These are phyloP conservation scores for Gyrodon lividus DNA, from an alignment of 768 basidiomycete genomes.

Conservation along the genomic window DNA sequence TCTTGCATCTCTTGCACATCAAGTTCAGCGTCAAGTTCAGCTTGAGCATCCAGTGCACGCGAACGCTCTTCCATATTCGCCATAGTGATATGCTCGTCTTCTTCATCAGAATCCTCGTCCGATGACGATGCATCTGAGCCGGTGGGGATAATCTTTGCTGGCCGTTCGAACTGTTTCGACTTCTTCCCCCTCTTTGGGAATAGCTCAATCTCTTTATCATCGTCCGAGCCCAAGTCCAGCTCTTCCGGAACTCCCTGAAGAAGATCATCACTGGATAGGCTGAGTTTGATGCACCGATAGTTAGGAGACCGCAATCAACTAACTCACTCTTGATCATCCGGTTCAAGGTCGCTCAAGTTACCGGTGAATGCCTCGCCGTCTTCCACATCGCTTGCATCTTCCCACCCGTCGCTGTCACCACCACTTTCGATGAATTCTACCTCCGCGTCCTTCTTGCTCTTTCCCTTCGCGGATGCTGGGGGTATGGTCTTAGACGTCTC, in stretches of 20 bases:
- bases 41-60: constrained; percentile 68
- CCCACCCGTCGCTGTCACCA: constrained; percentile 16
- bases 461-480: constrained; percentile 43
- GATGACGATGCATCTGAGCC: constrained; percentile 50
- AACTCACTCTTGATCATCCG: constrained; percentile 44
- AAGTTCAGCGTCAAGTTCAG: constrained; percentile 64
- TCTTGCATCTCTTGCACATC: constrained; percentile 65
- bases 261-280: constrained; percentile 45
- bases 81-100: constrained; percentile 62
- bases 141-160: constrained; percentile 49
- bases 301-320: constrained; percentile 23
- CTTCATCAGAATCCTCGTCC: constrained; percentile 44
- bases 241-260: constrained; percentile 53
- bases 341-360: constrained; percentile 50
- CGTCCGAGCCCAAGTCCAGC: constrained; percentile 63
- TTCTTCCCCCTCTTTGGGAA: constrained; percentile 43
- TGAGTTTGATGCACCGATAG: not conserved
- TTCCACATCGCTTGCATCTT: constrained; percentile 44
- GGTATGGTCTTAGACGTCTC: too few species aligned
- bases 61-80: constrained; percentile 83
- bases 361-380: constrained; percentile 36
- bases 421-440: constrained; percentile 39
- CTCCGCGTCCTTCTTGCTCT: constrained; percentile 34
- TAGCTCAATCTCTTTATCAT: constrained; percentile 44
- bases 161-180: constrained; percentile 52